Evolutionary conservation across 176 grass and related monocot species (phyloP), one percentile per base, ranked within the genome.

Genomic region (Thalia dealbata): DNA sequence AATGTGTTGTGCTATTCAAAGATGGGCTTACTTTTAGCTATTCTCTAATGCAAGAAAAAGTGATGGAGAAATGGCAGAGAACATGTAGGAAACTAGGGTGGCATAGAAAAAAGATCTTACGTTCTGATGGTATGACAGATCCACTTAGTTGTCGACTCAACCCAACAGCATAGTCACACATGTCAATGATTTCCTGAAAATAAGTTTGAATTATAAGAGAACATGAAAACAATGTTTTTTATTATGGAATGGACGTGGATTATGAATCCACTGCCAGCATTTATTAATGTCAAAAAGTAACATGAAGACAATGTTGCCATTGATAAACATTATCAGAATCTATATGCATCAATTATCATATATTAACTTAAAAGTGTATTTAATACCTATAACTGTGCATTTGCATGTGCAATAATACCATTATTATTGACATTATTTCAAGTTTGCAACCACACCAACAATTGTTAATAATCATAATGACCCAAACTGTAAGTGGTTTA

Each of bases 151-250:
- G 95, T 29, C 95, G 95, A 78, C 95, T 93, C 76, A 99, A 74
- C 71, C 95, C 95, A 84, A 99, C 95, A 81, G 95, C 90, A 93
- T 93, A 99, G 72, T 99, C 95, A 73, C 95, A 99, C 95, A 99
- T 99, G 79, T 99, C 95, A 76, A 99, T 99, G 62, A 99, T 91
- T 99, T 99, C 95, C 95, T 99, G 77, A 65, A 82, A 13, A 84
- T 56, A 76, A 64, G 62, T 66, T 69, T 6, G 29, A 68, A 54
- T 8, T 23, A 10, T 52, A 54, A 54, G 26, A 26, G 56, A 29
- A 25, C 32, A 52, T 11, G 9, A 12, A 55, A 67, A 14, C 11
- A 19, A 54, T n/a, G n/a, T n/a, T n/a, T n/a, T n/a, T n/a, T n/a
- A n/a, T n/a, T n/a, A n/a, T n/a, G n/a, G n/a, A n/a, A n/a, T n/a